Base-by-base conservation (phyloP, 1,284 basidiomycete genomes). In the Ustilago nuda region DNA sequence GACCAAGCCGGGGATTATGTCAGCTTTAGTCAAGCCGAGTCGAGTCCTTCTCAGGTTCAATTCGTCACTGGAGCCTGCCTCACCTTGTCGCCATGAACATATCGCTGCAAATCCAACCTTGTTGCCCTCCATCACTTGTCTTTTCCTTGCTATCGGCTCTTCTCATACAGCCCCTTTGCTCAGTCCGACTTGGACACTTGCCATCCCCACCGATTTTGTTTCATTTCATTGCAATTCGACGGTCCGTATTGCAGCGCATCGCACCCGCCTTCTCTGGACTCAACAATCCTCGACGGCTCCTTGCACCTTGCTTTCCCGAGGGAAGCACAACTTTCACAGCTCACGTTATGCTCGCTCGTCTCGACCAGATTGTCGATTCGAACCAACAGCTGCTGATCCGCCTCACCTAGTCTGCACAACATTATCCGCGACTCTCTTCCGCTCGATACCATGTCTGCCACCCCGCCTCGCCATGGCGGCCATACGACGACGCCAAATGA, bases 401-500 rank as follows among this genome's bases (percentile, higher is more conserved):
- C 23, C 3, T 41, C 13, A 15, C 39, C 39, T 41, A 1, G 1
- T 41, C 39, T 15, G 6, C 39, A 27, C 4, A 33, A 11, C 0
- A 52, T 35, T 30, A 55, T 33, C n/a, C 19, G 39, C 36, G 30
- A 6, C n/a, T 15, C 4, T 27, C 23, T 8, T 48, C 8, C 45
- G 45, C 9, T 50, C 27, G 23, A 19, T 30, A 43, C 4, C 39
- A 72, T 72, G 70, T 72, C 70, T 46, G 64, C 60, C 56, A 67
- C 61, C 8, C 70, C 70, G 35, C 64, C 64, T 45, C 50, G 46
- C 27, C 60, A 65, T 1, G 19, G 59, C 15, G 56, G 55, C 36
- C 41, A 50, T 4, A 56, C 41, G 37, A 35, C 41, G 9, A 8
- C 66, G 19, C 39, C 61, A 12, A 30, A 54, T 30, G 66, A 63